These are phyloP conservation scores for Rubroboletus satanas DNA, from an alignment of 768 basidiomycete genomes.

Conservation along the genomic window DNA sequence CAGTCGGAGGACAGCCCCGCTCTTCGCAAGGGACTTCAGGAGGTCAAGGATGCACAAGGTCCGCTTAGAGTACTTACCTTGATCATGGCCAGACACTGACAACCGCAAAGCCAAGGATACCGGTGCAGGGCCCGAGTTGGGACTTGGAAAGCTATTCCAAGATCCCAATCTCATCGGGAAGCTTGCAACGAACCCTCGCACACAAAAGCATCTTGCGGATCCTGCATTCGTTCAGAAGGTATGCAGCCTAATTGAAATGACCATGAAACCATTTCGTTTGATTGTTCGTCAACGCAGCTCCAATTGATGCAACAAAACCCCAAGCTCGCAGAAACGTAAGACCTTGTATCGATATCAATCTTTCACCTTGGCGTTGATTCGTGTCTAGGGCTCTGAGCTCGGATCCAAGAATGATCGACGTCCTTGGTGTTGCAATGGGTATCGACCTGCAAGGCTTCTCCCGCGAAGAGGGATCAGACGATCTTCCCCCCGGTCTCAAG, in stretches of 20 bases:
- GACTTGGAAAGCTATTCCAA: slow-evolving; percentile 71
- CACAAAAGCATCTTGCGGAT: slow-evolving; percentile 79
- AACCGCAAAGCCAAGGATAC: slow-evolving; percentile 33
- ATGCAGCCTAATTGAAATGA: background rate
- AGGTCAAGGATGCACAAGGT: slow-evolving; percentile 86
- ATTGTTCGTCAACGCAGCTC: slow-evolving; percentile 39
- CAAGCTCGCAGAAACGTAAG: slow-evolving; percentile 53
- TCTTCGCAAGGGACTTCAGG: slow-evolving; percentile 81
- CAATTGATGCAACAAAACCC: slow-evolving; percentile 68
- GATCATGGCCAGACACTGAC: background rate
- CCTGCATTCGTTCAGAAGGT: slow-evolving; percentile 75
- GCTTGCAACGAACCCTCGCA: slow-evolving; percentile 83
- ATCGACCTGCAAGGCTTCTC: slow-evolving; percentile 86
- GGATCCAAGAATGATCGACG: slow-evolving; percentile 92
- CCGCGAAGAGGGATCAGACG: slow-evolving; percentile 80
- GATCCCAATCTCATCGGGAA: slow-evolving; percentile 84
- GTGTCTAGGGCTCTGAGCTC: slow-evolving; percentile 46
- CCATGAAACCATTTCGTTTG: background rate
- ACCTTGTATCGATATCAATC: background rate
- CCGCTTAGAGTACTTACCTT: slow-evolving; percentile 8
- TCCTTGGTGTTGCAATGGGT: slow-evolving; percentile 89
- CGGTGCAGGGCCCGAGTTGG: slow-evolving; percentile 43
- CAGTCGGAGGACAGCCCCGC: slow-evolving; percentile 79
- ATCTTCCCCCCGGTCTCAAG: slow-evolving; percentile 60
- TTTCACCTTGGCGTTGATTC: slow-evolving; percentile 3